Conservation (phyloP, 1,139 yeast species). For the Blastobotrys illinoisensis region DNA sequence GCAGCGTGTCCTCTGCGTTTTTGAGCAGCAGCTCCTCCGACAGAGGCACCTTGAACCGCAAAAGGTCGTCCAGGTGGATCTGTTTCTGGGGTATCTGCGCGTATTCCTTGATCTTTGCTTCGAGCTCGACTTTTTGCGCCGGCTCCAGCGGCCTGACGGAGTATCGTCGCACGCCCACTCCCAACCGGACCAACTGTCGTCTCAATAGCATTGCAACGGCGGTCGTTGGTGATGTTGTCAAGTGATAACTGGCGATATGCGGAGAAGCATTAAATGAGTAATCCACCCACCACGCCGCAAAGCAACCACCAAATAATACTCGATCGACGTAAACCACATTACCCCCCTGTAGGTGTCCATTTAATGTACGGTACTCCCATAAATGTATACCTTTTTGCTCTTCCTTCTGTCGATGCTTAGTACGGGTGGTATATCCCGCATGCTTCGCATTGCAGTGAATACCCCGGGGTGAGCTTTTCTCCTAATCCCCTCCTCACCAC, state of each 20-base stretch:
- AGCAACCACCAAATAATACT: neutral
- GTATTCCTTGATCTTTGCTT: conserved; percentile 14
- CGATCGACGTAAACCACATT: too few species aligned
- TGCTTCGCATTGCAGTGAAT: too few species aligned
- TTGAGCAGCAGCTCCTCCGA: conserved; percentile 28
- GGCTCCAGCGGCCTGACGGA: conserved; percentile 6
- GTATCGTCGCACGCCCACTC: neutral
- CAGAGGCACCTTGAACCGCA: conserved; percentile 14
- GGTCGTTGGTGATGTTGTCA: neutral
- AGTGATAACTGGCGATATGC: neutral
- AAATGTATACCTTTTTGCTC: too few species aligned
- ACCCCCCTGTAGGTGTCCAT: too few species aligned
- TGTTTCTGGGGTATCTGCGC: conserved; percentile 18
- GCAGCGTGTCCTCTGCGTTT: conserved; percentile 39
- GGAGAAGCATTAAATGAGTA: neutral
- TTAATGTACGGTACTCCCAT: too few species aligned
- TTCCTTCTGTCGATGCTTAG: too few species aligned
- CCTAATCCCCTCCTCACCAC: too few species aligned
- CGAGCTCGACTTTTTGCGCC: conserved; percentile 14
- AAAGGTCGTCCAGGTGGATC: conserved; percentile 21
- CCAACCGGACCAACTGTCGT: neutral
- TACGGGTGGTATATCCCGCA: too few species aligned
- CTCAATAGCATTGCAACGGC: neutral
- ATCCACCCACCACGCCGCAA: neutral
- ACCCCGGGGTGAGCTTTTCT: too few species aligned